These are phyloP conservation scores for Nemania abortiva DNA, from an alignment of 2,329 filamentous ascomycete species.

Conservation along the genomic window DNA sequence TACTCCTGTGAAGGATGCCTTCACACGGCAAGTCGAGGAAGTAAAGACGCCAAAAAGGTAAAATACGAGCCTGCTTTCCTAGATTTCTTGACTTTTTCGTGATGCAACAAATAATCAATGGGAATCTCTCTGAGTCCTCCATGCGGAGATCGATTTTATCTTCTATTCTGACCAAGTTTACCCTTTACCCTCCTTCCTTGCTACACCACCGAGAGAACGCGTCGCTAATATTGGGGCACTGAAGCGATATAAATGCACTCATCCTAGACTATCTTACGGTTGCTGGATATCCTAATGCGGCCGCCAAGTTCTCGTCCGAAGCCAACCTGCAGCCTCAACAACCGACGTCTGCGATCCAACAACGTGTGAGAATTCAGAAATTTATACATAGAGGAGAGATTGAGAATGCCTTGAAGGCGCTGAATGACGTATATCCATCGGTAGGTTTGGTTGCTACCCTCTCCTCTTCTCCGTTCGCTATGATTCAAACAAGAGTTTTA, in stretches of 20 bases:
- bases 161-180: constrained; percentile 45
- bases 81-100: constrained; percentile 43
- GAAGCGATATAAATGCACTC: constrained; percentile 92
- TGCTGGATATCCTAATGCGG: constrained; percentile 93
- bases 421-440: constrained; percentile 92
- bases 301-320: constrained; percentile 92
- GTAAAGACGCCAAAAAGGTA: constrained; percentile 92
- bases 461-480: constrained; percentile 60
- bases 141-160: constrained; percentile 86
- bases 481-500: constrained; percentile 92
- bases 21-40: constrained; percentile 85
- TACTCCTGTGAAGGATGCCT: constrained; percentile 77
- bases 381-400: constrained; percentile 89
- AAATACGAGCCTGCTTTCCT: constrained; percentile 57
- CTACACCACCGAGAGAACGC: background rate
- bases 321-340: constrained; percentile 85
- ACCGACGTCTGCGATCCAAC: constrained; percentile 78
- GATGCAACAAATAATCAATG: constrained; percentile 86
- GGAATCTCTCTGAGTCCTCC: constrained; percentile 99
- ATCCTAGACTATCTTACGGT: constrained; percentile 98
- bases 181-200: constrained; percentile 27
- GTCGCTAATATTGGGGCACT: constrained; percentile 34
- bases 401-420: constrained; percentile 82
- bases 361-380: constrained; percentile 84
- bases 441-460: constrained; percentile 66